phyloP scores from a whole-genome alignment of 2,329 filamentous ascomycete genomes.

The Cladosporium sp. region DNA sequence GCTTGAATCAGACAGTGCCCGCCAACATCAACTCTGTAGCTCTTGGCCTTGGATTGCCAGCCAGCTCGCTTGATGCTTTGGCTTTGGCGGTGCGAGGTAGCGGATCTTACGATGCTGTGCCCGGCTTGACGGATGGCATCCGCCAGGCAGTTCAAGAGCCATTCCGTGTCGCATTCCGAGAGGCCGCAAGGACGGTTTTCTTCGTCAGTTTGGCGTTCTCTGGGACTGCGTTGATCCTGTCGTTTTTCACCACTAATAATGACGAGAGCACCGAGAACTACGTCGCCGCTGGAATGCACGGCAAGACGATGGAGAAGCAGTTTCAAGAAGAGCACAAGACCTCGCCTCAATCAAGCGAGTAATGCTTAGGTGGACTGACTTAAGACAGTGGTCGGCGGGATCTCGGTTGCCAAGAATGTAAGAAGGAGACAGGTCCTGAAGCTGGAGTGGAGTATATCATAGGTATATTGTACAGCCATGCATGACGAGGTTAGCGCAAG shows the following conservation, averaged over 20 bases:
- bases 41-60: slow-evolving; percentile 16
- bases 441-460: no score
- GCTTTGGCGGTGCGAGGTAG: slow-evolving; percentile 17
- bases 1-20: slow-evolving; percentile 18
- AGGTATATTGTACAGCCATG: no score
- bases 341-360: no score
- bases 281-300: slow-evolving; percentile 23
- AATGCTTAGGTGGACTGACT: background rate
- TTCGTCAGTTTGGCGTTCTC: slow-evolving; percentile 23
- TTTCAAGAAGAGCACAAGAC: background rate
- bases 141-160: slow-evolving; percentile 21
- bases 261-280: slow-evolving; percentile 24
- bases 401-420: no score
- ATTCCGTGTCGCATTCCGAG: slow-evolving; percentile 19
- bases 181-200: slow-evolving; percentile 22
- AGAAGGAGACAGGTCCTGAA: no score
- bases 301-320: slow-evolving; percentile 18
- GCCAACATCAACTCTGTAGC: slow-evolving; percentile 20
- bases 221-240: slow-evolving; percentile 21
- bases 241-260: slow-evolving; percentile 24
- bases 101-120: slow-evolving; percentile 17
- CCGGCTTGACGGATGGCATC: slow-evolving; percentile 20
- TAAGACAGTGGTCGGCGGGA: no score
- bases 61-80: slow-evolving; percentile 16
- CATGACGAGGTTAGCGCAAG: no score